Base-by-base conservation (phyloP, 2,329 filamentous ascomycete genomes). In the Tolypocladium sp. region DNA sequence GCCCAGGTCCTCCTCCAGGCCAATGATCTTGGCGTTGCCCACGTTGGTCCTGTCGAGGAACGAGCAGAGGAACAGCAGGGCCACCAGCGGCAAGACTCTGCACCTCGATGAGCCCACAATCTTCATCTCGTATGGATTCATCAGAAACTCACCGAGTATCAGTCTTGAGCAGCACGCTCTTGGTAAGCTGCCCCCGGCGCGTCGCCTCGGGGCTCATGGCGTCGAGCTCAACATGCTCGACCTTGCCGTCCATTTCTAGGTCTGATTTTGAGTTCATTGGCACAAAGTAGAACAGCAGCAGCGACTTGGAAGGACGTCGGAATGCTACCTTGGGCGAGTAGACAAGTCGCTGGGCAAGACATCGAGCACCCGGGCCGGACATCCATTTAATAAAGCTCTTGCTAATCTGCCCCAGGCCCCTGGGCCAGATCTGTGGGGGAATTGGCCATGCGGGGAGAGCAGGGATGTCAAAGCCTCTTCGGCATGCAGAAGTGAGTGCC, bases 41-140 rank as follows among this genome's bases (percentile, higher is more conserved):
- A 90, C 84, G 67, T 90, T 90, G n/a, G 86, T 88, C 49, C 88
- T 80, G 70, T 90, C 87, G 56, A 82, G 75, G 61, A 81, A 81
- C 1, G 85, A 88, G 71, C 83, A 88, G 12, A 89, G 76, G 64
- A 88, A 88, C 1, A 89, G 73, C 0, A 88, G 66, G 0, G 84
- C 80, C n/a, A 90, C 77, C 8, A 86, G 71, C 0, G 86, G 85
- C 8, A 88, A 73, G 33, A 88, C 81, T 55, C 83, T 87, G 59
- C 46, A 10, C 9, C 2, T 33, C 17, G 27, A 52, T 52, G 7
- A 52, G 30, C 27, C 13, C 25, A 27, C 25, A 3, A 9, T 17
- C 25, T 2, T 10, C 15, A 10, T 30, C 49, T 35, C 20, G 4
- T 22, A n/a, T 13, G 8, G 8, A 7, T 3, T n/a, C 20, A 4